phyloP scores from a whole-genome alignment of 2,329 filamentous ascomycete species.

The Trichothecium roseum region DNA sequence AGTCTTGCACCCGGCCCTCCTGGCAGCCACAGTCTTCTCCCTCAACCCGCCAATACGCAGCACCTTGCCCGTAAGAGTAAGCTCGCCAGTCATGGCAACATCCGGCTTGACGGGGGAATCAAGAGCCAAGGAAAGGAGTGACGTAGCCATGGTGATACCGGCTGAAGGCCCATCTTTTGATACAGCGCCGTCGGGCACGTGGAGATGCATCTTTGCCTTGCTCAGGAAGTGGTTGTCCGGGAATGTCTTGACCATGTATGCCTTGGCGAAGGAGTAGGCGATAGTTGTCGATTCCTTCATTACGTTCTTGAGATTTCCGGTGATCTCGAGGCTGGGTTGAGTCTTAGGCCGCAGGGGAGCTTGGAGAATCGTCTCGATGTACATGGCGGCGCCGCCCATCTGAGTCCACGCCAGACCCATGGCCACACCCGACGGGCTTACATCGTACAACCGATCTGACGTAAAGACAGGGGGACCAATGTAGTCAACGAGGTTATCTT shows the following conservation, averaged over 20 bases:
- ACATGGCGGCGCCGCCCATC: constrained; percentile 91
- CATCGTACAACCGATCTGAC: constrained; percentile 88
- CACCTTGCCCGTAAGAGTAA: constrained; percentile 95
- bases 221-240: constrained; percentile 93
- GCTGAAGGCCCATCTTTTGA: constrained; percentile 90
- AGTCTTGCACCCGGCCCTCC: constrained; percentile 82
- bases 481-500: constrained; percentile 90
- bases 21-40: constrained; percentile 94
- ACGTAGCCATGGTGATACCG: constrained; percentile 97
- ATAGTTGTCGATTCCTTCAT: constrained; percentile 98
- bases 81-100: constrained; percentile 94
- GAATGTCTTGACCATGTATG: constrained; percentile 74
- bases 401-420: constrained; percentile 99
- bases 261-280: constrained; percentile 92
- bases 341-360: constrained; percentile 64
- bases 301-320: constrained; percentile 86
- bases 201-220: constrained; percentile 86
- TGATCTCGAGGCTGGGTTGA: constrained; percentile 74
- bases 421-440: constrained; percentile 83
- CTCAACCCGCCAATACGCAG: constrained; percentile 85
- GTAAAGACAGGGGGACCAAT: constrained; percentile 94
- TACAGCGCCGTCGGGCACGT: constrained; percentile 93
- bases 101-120: constrained; percentile 70
- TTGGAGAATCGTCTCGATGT: constrained; percentile 94
- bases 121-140: constrained; percentile 74